Evolutionary conservation across 306 rosid species (phyloP), one percentile per base, ranked within the genome.

Genomic region (Quercus alba): DNA sequence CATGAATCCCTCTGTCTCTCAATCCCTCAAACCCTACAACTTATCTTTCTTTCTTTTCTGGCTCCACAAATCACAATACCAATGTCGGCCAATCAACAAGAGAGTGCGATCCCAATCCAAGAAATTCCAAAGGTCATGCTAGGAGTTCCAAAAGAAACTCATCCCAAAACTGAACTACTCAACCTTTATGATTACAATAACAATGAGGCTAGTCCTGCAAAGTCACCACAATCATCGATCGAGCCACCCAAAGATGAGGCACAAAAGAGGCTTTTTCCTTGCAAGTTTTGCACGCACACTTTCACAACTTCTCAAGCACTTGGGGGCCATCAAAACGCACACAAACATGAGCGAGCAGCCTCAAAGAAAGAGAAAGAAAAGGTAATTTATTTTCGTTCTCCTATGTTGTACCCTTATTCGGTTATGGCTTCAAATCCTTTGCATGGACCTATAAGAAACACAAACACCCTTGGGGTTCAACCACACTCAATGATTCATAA

Each of bases 291-390:
- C 31, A 13, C 2, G 3, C 76, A 72, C 2, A 77, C 84, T 49
- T 92, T 92, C 59, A 7, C 56, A 75, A 90, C 77, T 44, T 87
- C 88, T 7, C 94, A 92, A 72, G 97, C 89, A 1, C 76, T 92
- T 0, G 97, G 94, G 1, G 93, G 97, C 70, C 97, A 92, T 78
- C 94, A 92, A 35, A 92, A 92, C 46, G 94, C 94, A 17, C 94
- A 92, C 78, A 85, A 77, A 57, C 83, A 81, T 0, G 91, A 92
- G 73, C 73, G 91, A n/a, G 85, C 86, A 18, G 81, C 83, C 1
- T 72, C 79, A 17, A 79, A 35, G 68, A 61, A 70, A 20, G 70
- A 75, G 0, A 75, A 75, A 20, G 70, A 75, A 0, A 75, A 56
- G 44, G 81, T 75, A 9, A 35, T 35, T 6, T 14, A 77, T 26